These are phyloP conservation scores for Fusarium goolgardi DNA, from an alignment of 2,329 filamentous ascomycete genomes.

Conservation along the genomic window DNA sequence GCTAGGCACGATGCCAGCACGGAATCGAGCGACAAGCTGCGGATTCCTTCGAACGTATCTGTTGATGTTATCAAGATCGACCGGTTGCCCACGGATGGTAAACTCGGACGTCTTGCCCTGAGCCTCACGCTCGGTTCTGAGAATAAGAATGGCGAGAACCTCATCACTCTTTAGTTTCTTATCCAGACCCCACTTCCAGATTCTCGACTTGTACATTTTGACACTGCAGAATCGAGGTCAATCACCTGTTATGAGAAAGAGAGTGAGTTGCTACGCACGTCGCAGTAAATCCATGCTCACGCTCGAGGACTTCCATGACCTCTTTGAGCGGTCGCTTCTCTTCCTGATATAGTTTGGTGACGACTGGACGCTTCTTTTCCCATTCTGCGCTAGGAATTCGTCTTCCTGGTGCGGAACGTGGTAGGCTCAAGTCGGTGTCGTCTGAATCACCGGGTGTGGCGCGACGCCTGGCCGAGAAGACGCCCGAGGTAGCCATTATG, in stretches of 20 bases:
- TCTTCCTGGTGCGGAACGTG: slow-evolving; percentile 45
- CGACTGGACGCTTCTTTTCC: slow-evolving; percentile 52
- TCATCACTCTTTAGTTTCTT: slow-evolving; percentile 58
- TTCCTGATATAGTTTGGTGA: slow-evolving; percentile 55
- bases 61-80: slow-evolving; percentile 55
- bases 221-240: slow-evolving; percentile 45
- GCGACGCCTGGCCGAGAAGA: slow-evolving; percentile 43
- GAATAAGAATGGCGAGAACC: slow-evolving; percentile 54
- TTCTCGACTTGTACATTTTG: slow-evolving; percentile 59
- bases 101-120: slow-evolving; percentile 52
- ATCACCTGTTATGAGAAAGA: not conserved
- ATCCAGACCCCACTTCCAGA: slow-evolving; percentile 57
- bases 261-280: slow-evolving; percentile 49
- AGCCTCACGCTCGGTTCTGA: slow-evolving; percentile 53
- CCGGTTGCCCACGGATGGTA: slow-evolving; percentile 54
- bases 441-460: slow-evolving; percentile 46
- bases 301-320: slow-evolving; percentile 55
- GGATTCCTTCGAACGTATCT: slow-evolving; percentile 57
- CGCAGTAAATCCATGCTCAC: slow-evolving; percentile 53
- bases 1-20: slow-evolving; percentile 49
- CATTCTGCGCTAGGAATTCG: slow-evolving; percentile 51
- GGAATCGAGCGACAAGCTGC: slow-evolving; percentile 49
- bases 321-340: slow-evolving; percentile 56
- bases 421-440: slow-evolving; percentile 46
- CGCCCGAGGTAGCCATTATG: slow-evolving; percentile 41